Conservation (phyloP, 495 filamentous ascomycete species). For the Xylaria castorea region DNA sequence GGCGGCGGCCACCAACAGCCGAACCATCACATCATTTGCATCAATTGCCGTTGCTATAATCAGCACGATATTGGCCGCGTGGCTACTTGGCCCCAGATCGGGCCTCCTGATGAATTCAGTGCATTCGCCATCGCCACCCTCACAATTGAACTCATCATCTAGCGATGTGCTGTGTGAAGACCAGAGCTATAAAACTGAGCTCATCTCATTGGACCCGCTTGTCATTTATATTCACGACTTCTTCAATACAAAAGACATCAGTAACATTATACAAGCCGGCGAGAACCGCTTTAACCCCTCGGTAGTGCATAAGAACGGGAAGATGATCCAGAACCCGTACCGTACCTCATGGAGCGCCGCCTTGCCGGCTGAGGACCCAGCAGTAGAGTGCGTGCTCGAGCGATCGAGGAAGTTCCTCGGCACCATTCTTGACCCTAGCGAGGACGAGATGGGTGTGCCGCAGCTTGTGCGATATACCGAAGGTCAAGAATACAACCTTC, state of each 20-base stretch:
- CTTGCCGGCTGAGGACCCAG: conserved; percentile 48
- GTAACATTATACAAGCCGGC: conserved; percentile 44
- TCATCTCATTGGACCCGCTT: conserved; percentile 54
- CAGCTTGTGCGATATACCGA: conserved; percentile 55
- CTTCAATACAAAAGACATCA: conserved; percentile 44
- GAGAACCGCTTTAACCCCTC: conserved; percentile 49
- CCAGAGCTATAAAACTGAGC: conserved; percentile 45
- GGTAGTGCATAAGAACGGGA: conserved; percentile 46
- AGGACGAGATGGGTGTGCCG: conserved; percentile 56
- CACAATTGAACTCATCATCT: conserved; percentile 9
- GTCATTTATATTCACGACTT: conserved; percentile 55
- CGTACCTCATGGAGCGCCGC: conserved; percentile 54
- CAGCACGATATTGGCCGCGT: not conserved
- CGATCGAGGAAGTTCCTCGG: conserved; percentile 53
- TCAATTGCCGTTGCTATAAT: conserved; percentile 1
- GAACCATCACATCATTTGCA: not conserved
- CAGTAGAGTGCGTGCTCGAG: conserved; percentile 51
- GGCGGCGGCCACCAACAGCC: not conserved
- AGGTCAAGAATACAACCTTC: conserved; percentile 53
- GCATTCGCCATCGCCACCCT: not conserved
- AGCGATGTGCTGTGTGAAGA: conserved; percentile 1
- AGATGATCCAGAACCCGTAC: conserved; percentile 42
- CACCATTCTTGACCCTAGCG: conserved; percentile 49
- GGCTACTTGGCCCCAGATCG: not conserved
- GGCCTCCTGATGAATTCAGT: not conserved